phyloP scores from a whole-genome alignment of 192 early-diverging fungal genomes.

The Gryganskiella cystojenkinii region DNA sequence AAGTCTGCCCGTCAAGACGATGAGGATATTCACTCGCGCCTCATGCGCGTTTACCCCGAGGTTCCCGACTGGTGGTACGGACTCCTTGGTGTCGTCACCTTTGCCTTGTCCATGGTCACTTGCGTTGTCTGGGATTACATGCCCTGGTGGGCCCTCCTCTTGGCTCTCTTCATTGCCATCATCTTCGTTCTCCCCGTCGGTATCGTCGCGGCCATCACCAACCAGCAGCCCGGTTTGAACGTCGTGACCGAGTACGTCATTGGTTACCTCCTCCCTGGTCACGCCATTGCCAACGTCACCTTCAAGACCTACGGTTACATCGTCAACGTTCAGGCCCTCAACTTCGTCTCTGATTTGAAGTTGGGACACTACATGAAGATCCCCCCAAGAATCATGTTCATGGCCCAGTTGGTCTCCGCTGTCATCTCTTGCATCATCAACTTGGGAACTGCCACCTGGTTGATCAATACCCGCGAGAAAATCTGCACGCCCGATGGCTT shows the following conservation, averaged over 20 bases:
- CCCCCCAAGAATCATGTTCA: constrained; percentile 70
- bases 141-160: constrained; percentile 62
- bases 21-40: constrained; percentile 70
- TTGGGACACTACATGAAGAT: constrained; percentile 81
- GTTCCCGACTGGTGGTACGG: constrained; percentile 69
- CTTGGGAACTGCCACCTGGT: constrained; percentile 55
- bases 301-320: constrained; percentile 70
- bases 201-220: constrained; percentile 65
- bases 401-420: constrained; percentile 67
- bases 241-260: constrained; percentile 72
- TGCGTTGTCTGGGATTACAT: constrained; percentile 43
- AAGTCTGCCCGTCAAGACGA: constrained; percentile 47
- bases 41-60: constrained; percentile 74
- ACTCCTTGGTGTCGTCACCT: constrained; percentile 47
- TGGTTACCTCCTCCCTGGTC: constrained; percentile 68
- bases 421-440: constrained; percentile 67
- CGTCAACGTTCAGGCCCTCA: constrained; percentile 79
- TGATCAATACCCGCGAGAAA: constrained; percentile 46
- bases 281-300: constrained; percentile 60
- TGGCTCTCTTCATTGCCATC: constrained; percentile 53
- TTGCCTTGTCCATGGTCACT: constrained; percentile 48
- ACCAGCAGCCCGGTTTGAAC: constrained; percentile 63
- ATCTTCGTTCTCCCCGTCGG: constrained; percentile 67
- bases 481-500: constrained; percentile 47
- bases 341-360: constrained; percentile 77